A percentile compares a stretch with the other conserved stretches of the same genome.
Evolutionary conservation across 2,329 filamentous ascomycete species (phyloP).

Genomic region (Penicillium frequentans): DNA sequence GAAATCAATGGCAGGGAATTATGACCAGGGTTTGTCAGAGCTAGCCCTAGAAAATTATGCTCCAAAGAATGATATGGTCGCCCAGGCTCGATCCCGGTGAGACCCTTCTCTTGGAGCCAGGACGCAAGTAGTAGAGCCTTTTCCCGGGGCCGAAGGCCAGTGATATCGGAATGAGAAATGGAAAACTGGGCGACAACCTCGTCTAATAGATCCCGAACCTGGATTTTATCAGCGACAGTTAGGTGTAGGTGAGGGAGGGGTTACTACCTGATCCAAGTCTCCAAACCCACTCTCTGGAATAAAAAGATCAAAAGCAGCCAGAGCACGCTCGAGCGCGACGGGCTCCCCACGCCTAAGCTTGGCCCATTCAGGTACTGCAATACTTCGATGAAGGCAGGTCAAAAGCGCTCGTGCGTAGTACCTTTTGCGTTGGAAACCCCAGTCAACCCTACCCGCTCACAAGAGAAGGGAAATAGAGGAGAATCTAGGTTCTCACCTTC

Average conservation of each 20-base stretch:
- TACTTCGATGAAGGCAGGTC: slow-evolving; percentile 75
- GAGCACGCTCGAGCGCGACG: slow-evolving; percentile 67
- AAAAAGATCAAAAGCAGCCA: slow-evolving; percentile 89
- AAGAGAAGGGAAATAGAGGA: background rate
- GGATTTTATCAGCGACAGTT: slow-evolving; percentile 13
- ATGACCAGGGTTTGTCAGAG: slow-evolving; percentile 69
- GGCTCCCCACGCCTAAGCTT: slow-evolving; percentile 53
- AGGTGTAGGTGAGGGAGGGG: background rate
- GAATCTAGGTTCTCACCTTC: slow-evolving; percentile 48
- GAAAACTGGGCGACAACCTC: slow-evolving; percentile 60
- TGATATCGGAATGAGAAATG: slow-evolving; percentile 53
- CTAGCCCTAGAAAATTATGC: slow-evolving; percentile 85
- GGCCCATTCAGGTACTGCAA: slow-evolving; percentile 77
- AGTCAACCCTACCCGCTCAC: background rate
- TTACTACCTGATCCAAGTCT: slow-evolving; percentile 70
- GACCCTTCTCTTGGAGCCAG: slow-evolving; percentile 67
- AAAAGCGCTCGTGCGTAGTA: slow-evolving; percentile 75
- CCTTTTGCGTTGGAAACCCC: slow-evolving; percentile 41
- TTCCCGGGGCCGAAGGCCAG: slow-evolving; percentile 59
- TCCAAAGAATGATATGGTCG: slow-evolving; percentile 73
- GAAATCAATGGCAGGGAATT: slow-evolving; percentile 84
- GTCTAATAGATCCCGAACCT: slow-evolving; percentile 68
- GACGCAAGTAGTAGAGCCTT: slow-evolving; percentile 67
- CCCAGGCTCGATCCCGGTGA: slow-evolving; percentile 70
- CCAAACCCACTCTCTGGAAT: slow-evolving; percentile 69